Evolutionary conservation across 2,329 filamentous ascomycete species (phyloP).

Genomic region (Epichloe gansuensis): DNA sequence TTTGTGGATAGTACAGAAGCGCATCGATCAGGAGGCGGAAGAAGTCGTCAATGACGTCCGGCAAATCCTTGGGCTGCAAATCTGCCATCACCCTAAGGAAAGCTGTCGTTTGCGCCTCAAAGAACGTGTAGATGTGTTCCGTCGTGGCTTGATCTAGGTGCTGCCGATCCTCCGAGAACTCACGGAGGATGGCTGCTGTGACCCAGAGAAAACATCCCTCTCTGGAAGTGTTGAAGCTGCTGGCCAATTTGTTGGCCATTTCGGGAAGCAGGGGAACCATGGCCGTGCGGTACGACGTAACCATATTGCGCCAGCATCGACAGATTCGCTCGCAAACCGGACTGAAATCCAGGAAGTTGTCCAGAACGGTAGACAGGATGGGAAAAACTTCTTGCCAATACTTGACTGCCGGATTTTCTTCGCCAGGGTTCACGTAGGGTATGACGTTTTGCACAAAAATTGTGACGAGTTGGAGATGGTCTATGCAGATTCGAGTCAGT

Average conservation of each 20-base stretch:
- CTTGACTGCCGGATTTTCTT: slow-evolving; percentile 82
- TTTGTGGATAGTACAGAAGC: slow-evolving; percentile 80
- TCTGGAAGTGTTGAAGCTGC: slow-evolving; percentile 70
- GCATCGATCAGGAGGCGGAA: slow-evolving; percentile 89
- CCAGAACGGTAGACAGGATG: slow-evolving; percentile 71
- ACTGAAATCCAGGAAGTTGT: slow-evolving; percentile 73
- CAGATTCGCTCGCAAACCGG: slow-evolving; percentile 91
- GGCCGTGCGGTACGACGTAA: slow-evolving; percentile 84
- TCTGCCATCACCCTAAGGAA: slow-evolving; percentile 86
- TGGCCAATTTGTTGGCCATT: slow-evolving; percentile 78
- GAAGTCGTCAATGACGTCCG: slow-evolving; percentile 86
- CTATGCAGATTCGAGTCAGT: slow-evolving; percentile 24
- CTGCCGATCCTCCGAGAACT: slow-evolving; percentile 86
- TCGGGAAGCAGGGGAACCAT: slow-evolving; percentile 74
- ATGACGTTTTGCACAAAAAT: slow-evolving; percentile 71
- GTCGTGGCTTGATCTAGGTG: slow-evolving; percentile 71
- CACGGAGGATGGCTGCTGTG: slow-evolving; percentile 83
- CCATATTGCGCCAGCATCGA: slow-evolving; percentile 92
- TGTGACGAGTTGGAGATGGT: slow-evolving; percentile 84
- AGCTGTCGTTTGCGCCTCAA: slow-evolving; percentile 80
- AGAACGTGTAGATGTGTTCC: slow-evolving; percentile 84
- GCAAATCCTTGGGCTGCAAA: slow-evolving; percentile 59
- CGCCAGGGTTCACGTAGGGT: slow-evolving; percentile 57
- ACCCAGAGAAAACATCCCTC: slow-evolving; percentile 99
- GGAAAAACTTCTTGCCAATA: slow-evolving; percentile 95